These are phyloP conservation scores for Zymoseptoria tritici DNA, from an alignment of 2,329 filamentous ascomycete species.

Conservation along the genomic window DNA sequence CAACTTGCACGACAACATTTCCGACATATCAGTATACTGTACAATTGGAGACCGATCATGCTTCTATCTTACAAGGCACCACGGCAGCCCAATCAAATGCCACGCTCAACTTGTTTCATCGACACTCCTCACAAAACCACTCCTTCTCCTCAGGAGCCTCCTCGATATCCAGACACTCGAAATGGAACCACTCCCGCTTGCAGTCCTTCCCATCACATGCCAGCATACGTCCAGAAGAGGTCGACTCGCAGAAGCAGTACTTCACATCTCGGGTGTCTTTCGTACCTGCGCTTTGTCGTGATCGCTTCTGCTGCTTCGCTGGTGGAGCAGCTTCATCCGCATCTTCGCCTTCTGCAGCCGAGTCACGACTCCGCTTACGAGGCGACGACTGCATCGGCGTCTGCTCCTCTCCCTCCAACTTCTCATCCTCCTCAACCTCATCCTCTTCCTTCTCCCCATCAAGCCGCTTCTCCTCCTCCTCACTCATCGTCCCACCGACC, in stretches of 20 bases:
- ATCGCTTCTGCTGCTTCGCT: background rate
- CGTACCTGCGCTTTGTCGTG: background rate
- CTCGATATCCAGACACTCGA: constrained; percentile 63
- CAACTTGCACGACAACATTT: background rate
- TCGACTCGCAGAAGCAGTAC: background rate
- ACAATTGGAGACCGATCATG: background rate
- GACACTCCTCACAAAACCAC: constrained; percentile 22
- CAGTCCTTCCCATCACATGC: constrained; percentile 72
- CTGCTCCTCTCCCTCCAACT: constrained; percentile 3
- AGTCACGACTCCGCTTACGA: background rate
- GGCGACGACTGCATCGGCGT: background rate
- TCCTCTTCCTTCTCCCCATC: constrained; percentile 1
- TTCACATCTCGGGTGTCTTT: background rate
- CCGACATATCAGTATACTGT: background rate
- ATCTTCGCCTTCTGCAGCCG: background rate
- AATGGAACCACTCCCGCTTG: constrained; percentile 74
- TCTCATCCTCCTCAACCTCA: constrained; percentile 1
- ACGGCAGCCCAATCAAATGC: background rate
- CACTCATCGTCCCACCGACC: constrained; percentile 10
- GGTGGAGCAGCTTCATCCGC: background rate
- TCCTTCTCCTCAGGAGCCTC: constrained; percentile 45
- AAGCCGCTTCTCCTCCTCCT: constrained; percentile 9
- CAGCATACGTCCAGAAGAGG: constrained; percentile 51
- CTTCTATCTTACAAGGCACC: background rate
- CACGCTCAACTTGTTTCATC: background rate